phyloP scores from a whole-genome alignment of 2,329 filamentous ascomycete species.

The Dryadomyces quercivorus region DNA sequence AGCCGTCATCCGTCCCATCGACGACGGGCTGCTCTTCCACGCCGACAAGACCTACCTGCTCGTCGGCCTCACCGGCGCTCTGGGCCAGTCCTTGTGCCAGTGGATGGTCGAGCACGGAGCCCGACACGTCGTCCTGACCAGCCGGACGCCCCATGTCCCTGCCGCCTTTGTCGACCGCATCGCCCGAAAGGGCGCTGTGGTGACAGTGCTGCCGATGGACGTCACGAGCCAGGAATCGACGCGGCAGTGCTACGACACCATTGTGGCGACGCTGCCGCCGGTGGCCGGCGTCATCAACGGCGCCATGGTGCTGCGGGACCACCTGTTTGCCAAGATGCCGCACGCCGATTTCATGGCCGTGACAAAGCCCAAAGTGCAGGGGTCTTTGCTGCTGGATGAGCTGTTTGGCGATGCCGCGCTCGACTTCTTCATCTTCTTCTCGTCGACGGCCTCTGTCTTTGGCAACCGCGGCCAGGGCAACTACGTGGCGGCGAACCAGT shows the following conservation, averaged over 20 bases:
- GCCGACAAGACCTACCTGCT: slow-evolving; percentile 22
- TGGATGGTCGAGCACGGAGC: slow-evolving; percentile 29
- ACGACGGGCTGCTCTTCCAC: slow-evolving; percentile 9
- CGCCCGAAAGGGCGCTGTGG: background rate
- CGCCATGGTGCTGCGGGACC: slow-evolving; percentile 24
- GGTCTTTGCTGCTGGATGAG: slow-evolving; percentile 17
- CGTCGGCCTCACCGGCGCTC: slow-evolving; percentile 19
- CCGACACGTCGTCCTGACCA: slow-evolving; percentile 23
- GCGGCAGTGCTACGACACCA: background rate
- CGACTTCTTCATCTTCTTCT: slow-evolving; percentile 25
- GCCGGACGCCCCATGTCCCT: slow-evolving; percentile 14
- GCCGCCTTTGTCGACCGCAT: background rate
- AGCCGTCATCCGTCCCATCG: background rate
- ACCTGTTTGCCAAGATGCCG: slow-evolving; percentile 13
- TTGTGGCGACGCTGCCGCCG: slow-evolving; percentile 14
- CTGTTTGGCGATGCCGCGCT: slow-evolving; percentile 17
- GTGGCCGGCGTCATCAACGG: slow-evolving; percentile 25
- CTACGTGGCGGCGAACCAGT: slow-evolving; percentile 29
- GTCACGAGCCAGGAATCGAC: background rate
- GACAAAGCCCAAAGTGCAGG: slow-evolving; percentile 21
- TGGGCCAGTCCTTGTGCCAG: slow-evolving; percentile 24
- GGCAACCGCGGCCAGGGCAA: slow-evolving; percentile 23
- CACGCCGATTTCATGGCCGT: slow-evolving; percentile 10
- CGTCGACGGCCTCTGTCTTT: slow-evolving; percentile 13
- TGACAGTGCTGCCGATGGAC: background rate